These are phyloP conservation scores for Hypholoma sublateritium DNA, from an alignment of 768 basidiomycete genomes.

Conservation along the genomic window DNA sequence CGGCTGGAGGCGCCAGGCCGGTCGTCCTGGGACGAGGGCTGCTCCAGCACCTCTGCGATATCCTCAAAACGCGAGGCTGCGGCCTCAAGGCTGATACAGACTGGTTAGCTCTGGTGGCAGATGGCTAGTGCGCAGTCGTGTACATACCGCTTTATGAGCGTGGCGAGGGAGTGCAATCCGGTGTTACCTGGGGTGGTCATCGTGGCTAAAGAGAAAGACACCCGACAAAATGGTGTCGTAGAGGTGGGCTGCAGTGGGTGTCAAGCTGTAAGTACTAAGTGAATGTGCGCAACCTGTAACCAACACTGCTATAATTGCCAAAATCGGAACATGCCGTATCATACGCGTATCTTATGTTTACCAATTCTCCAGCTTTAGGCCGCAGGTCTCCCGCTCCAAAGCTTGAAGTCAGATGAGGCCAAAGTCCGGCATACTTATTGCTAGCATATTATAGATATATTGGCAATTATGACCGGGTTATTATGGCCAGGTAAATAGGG, in stretches of 20 bases:
- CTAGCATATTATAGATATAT: too few relatives aligned
- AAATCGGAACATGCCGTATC: conserved; percentile 21
- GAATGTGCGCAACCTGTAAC: neutral
- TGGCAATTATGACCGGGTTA: too few relatives aligned
- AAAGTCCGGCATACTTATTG: too few relatives aligned
- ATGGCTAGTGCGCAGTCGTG: neutral
- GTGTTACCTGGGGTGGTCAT: conserved; percentile 25
- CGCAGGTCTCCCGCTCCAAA: too few relatives aligned
- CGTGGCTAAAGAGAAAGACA: neutral
- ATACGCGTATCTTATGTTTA: neutral
- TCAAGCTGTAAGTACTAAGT: neutral
- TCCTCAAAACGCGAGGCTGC: conserved; percentile 95
- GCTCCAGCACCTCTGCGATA: conserved; percentile 53
- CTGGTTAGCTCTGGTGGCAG: neutral
- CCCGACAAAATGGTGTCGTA: neutral
- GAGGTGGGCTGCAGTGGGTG: neutral
- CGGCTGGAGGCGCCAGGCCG: neutral
- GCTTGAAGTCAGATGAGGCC: too few relatives aligned
- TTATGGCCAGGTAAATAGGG: neutral
- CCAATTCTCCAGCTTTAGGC: too few relatives aligned
- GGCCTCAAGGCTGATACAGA: conserved; percentile 76
- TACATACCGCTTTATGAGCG: conserved; percentile 77
- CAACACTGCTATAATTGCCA: conserved; percentile 7
- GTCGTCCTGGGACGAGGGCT: conserved; percentile 5
- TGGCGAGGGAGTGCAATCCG: conserved; percentile 74